phyloP scores from a whole-genome alignment of 176 grass and related monocot species.

The Oryza nivara region DNA sequence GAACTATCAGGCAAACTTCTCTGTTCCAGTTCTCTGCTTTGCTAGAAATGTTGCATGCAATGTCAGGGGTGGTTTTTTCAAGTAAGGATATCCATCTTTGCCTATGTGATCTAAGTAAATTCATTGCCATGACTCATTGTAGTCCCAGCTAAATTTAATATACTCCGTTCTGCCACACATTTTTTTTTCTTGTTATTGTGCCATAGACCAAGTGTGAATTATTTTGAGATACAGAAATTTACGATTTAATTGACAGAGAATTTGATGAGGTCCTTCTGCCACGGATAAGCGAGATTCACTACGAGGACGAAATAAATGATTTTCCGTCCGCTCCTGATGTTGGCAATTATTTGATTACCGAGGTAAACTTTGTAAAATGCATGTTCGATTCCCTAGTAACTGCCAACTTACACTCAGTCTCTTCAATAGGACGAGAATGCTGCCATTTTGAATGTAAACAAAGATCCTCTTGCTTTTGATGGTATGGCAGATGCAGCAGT shows the following conservation, averaged over 20 bases:
- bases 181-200: conserved; percentile 29
- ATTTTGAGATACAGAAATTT: conserved; percentile 14
- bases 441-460: conserved; percentile 54
- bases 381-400: conserved; percentile 20
- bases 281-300: conserved; percentile 54
- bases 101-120: conserved; percentile 22
- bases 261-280: conserved; percentile 76
- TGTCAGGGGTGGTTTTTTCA: conserved; percentile 84
- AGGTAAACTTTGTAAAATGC: conserved; percentile 52
- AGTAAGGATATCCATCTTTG: conserved; percentile 54
- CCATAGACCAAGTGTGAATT: conserved; percentile 16
- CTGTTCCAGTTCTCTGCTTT: conserved; percentile 67
- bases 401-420: conserved; percentile 23
- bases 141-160: conserved; percentile 29
- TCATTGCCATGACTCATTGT: conserved; percentile 5
- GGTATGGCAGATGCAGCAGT: conserved; percentile 71
- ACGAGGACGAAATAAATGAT: conserved; percentile 68
- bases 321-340: conserved; percentile 66
- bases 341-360: conserved; percentile 79
- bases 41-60: conserved; percentile 93
- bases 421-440: conserved; percentile 66
- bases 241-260: conserved; percentile 54
- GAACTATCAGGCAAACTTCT: conserved; percentile 56
- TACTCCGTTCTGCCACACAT: conserved; percentile 5
- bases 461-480: conserved; percentile 56